Percentiles rank a stretch among this genome's conserved stretches.
Conservation (phyloP, 441 rosid species). For the Corymbia citriodora region DNA sequence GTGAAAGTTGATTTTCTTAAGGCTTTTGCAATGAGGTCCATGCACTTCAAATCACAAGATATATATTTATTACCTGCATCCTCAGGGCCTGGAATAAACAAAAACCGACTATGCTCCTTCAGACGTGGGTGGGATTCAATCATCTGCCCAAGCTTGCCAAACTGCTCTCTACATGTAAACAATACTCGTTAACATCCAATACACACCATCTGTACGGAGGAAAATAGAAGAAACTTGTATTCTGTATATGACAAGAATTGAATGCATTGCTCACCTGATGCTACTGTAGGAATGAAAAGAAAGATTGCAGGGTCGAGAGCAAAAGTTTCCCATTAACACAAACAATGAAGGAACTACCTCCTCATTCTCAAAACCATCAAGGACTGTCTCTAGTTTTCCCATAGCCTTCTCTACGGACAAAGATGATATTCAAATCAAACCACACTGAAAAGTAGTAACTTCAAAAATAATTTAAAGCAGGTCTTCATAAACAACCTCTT, state of each 20-base stretch:
- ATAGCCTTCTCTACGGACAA: slow-evolving; percentile 62
- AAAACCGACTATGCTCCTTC: slow-evolving; percentile 62
- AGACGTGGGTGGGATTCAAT: slow-evolving; percentile 66
- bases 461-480: not conserved
- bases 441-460: not conserved
- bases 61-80: slow-evolving; percentile 60
- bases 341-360: slow-evolving; percentile 87
- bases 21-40: not conserved
- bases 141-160: slow-evolving; percentile 74
- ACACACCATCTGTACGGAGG: not conserved
- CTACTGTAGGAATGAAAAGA: slow-evolving; percentile 68
- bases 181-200: not conserved
- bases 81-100: slow-evolving; percentile 88
- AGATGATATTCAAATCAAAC: slow-evolving; percentile 28
- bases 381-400: slow-evolving; percentile 69
- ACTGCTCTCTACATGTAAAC: slow-evolving; percentile 43
- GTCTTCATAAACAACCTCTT: slow-evolving; percentile 51
- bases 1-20: slow-evolving; percentile 2
- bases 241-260: not conserved
- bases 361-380: slow-evolving; percentile 68
- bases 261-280: slow-evolving; percentile 53
- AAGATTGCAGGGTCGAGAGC: slow-evolving; percentile 77
- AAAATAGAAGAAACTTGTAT: not conserved
- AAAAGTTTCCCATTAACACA: slow-evolving; percentile 93
- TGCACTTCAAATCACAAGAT: not conserved